phyloP scores from a whole-genome alignment of 129 eudicot genomes.

The Escallonia herrerae region DNA sequence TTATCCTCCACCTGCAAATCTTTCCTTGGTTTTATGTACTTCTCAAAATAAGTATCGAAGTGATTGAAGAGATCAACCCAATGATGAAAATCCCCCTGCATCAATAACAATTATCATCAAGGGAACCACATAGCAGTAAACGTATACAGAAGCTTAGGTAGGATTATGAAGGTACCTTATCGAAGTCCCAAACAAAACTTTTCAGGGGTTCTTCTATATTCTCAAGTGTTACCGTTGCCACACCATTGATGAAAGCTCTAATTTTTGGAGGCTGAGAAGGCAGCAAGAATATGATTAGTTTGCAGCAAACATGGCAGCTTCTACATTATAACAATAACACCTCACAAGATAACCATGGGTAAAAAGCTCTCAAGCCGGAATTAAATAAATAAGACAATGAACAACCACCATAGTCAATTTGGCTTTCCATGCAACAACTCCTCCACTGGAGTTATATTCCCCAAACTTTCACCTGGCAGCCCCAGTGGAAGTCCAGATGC shows the following conservation, averaged over 20 bases:
- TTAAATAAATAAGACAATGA: background rate
- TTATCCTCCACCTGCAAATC: slow-evolving; percentile 80
- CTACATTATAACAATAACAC: slow-evolving; percentile 3
- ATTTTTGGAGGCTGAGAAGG: slow-evolving; percentile 83
- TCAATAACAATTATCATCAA: slow-evolving; percentile 13
- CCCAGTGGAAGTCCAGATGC: background rate
- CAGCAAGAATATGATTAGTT: background rate
- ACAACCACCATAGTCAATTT: background rate
- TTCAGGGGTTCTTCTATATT: slow-evolving; percentile 66
- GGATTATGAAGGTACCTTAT: slow-evolving; percentile 51
- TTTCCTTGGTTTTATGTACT: slow-evolving; percentile 79
- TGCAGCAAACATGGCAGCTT: no score
- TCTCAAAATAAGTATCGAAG: slow-evolving; percentile 85
- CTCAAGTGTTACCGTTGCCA: slow-evolving; percentile 69
- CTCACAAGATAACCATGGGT: slow-evolving; percentile 1
- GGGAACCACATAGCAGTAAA: slow-evolving; percentile 11
- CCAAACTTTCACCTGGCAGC: background rate
- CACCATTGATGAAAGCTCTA: slow-evolving; percentile 65
- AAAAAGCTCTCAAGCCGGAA: background rate
- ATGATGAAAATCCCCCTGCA: slow-evolving; percentile 97
- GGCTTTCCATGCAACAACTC: background rate
- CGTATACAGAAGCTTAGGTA: slow-evolving; percentile 1
- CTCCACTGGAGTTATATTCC: background rate
- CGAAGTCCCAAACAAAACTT: slow-evolving; percentile 89
- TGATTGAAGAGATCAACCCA: slow-evolving; percentile 96